Evolutionary conservation across 169 alveolate genomes (phyloP), one percentile per base, ranked within the genome.

Genomic region (Eimeria zaria): DNA sequence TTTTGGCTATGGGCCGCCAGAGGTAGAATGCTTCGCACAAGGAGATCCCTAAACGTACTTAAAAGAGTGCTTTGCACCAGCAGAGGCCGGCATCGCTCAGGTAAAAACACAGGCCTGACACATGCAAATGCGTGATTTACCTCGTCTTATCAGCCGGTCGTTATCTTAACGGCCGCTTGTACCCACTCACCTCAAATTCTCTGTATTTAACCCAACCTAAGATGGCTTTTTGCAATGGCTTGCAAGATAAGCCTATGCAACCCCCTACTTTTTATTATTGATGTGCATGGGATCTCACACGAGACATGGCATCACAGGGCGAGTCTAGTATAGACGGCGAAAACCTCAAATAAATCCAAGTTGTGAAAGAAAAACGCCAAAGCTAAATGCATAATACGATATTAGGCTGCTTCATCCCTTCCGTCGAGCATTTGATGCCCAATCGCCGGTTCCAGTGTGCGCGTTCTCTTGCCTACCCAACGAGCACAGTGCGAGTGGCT

Each of bases 401-500:
- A 39, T 18, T 73, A 18, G 1, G 33, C 6, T 0, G 33, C n/a
- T 36, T 39, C 18, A 73, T 39, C 12, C 30, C 14, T 20, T 4
- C 20, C 55, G 16, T 24, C 24, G 41, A 39, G 53, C 80, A 69
- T 73, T 16, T 16, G 24, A 51, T 6, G 33, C 27, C 30, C 55
- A 41, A 18, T 73, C 9, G 51, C 33, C 53, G 14, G 51, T 53
- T 20, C 83, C 27, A 16, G 30, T 39, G 83, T 53, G 20, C 55
- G 55, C 51, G 55, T 39, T 39, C 16, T 39, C 16, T 39, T 12
- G 55, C 55, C 83, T 71, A 71, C 53, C 81, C 51, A 18, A 71
- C 51, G 81, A 71, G 81, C 44, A 67, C 51, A 39, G 81, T 33
- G 55, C 67, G 2, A 41, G 88, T 46, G 64, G 67, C 48, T 78